Base-by-base conservation (phyloP, 2,329 filamentous ascomycete species). In the Sordariomycetes sp. region DNA sequence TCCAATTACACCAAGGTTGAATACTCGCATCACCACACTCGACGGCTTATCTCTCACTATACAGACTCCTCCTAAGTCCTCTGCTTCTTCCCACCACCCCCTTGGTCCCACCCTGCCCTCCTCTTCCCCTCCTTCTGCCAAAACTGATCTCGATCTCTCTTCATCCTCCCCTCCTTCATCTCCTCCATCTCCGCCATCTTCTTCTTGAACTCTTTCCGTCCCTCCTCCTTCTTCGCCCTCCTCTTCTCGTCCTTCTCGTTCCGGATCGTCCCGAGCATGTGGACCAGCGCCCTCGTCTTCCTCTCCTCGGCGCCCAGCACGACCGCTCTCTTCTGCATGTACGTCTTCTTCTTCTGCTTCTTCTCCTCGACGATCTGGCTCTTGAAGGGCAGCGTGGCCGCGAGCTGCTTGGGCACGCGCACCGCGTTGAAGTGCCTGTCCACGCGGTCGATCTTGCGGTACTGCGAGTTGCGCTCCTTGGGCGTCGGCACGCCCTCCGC, bases 311-410 rank as follows among this genome's bases (percentile, higher is more conserved):
- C 87, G 14, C 87, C 81, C 18, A 90, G 74, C 25, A 96, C 83
- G n/a, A 97, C 90, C 16, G 93, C 94, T 11, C 94, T 88, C 76
- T 97, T 97, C 77, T 96, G 90, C 79, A 96, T 79, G 71, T 99
- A 99, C 24, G 92, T 96, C 68, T 86, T 74, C 66, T 85, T 86
- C 70, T 83, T 85, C 75, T 92, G 90, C 61, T 88, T 85, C 73
- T 87, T 88, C 76, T 88, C 93, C 69, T 85, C 77, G 24, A 87
- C 82, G 67, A 96, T 92, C 71, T 99, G 94, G 14, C 88, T 92
- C 70, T 92, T 93, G 83, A 89, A 99, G 5, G 94, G 94, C 11
- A 99, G 82, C 6, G 90, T 83, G 16, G 90, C 87, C 55, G 91
- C 90, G 34, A 95, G 79, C 62, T 88, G 86, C 59, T 86, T 82